Percentiles rank a stretch among this genome's conserved stretches.
Conservation (phyloP, 2,329 filamentous ascomycete genomes). For the Chaetothyriales sp. region DNA sequence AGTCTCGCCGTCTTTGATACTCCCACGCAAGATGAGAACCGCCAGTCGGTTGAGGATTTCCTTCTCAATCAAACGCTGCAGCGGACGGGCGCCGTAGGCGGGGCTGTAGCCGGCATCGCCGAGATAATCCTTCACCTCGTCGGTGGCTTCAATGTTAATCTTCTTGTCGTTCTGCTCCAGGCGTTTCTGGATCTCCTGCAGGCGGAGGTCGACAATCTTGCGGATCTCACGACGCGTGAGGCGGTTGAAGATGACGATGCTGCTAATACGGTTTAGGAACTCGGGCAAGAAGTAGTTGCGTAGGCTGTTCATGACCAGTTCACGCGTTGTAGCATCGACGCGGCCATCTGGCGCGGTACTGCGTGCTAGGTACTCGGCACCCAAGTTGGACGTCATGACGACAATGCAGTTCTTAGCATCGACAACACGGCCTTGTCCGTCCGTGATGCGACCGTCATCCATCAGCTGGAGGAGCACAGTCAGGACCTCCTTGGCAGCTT, state of each 20-base stretch:
- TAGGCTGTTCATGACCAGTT: conserved; percentile 79
- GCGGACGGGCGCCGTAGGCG: conserved; percentile 79
- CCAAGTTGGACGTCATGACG: conserved; percentile 96
- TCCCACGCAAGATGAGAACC: conserved; percentile 74
- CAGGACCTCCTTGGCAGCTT: conserved; percentile 92
- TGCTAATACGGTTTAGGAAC: conserved; percentile 95
- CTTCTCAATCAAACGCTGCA: conserved; percentile 84
- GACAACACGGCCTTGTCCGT: conserved; percentile 86
- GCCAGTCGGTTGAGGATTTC: conserved; percentile 90
- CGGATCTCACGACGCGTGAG: conserved; percentile 80
- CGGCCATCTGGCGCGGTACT: conserved; percentile 62
- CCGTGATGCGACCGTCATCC: conserved; percentile 96
- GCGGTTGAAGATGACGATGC: conserved; percentile 95
- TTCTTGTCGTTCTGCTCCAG: conserved; percentile 74
- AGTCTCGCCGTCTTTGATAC: conserved; percentile 68
- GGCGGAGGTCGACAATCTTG: conserved; percentile 82
- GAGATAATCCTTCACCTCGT: conserved; percentile 84
- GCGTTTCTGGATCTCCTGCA: conserved; percentile 79
- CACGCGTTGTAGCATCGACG: conserved; percentile 71
- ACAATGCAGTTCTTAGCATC: conserved; percentile 98
- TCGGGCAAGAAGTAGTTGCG: conserved; percentile 96
- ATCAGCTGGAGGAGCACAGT: conserved; percentile 98
- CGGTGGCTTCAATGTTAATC: conserved; percentile 64
- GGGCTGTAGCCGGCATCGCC: conserved; percentile 86
- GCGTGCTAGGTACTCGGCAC: conserved; percentile 80